Evolutionary conservation across 1,139 yeast species (phyloP).

Genomic region (Eremothecium sinecaudum): DNA sequence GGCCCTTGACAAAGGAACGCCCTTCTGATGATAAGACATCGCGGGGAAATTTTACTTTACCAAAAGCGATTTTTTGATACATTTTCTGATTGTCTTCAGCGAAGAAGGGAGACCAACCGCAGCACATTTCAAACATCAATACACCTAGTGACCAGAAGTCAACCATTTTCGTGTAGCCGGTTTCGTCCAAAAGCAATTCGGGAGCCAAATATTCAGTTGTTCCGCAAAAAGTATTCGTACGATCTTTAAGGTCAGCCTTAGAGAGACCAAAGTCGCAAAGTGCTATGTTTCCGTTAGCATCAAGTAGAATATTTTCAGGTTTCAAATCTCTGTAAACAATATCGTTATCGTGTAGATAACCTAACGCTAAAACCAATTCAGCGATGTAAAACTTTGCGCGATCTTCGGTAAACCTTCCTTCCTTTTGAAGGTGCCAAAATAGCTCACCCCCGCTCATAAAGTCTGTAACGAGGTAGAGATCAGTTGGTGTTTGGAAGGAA

Average conservation of each 20-base stretch:
- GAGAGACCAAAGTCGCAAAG: constrained; percentile 94
- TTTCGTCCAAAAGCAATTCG: constrained; percentile 69
- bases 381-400: constrained; percentile 95
- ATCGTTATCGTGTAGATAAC: constrained; percentile 85
- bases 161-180: constrained; percentile 79
- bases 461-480: constrained; percentile 86
- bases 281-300: constrained; percentile 95
- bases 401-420: constrained; percentile 85
- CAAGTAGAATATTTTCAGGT: constrained; percentile 87
- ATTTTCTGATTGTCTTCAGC: constrained; percentile 96
- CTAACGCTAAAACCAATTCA: constrained; percentile 82
- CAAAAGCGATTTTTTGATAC: constrained; percentile 97
- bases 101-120: constrained; percentile 99
- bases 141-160: constrained; percentile 84
- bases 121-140: constrained; percentile 78
- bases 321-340: constrained; percentile 90
- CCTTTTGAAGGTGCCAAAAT: constrained; percentile 95
- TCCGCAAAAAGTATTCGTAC: constrained; percentile 95
- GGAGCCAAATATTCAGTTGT: constrained; percentile 89
- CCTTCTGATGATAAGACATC: constrained; percentile 90
- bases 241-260: constrained; percentile 86
- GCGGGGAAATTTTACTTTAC: constrained; percentile 93
- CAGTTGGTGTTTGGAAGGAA: constrained; percentile 89
- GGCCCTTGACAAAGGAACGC: constrained; percentile 86
- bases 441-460: constrained; percentile 98